Evolutionary conservation across 345 rosid genomes (phyloP), one percentile per base, ranked within the genome.

Genomic region (Lepidium sativum): DNA sequence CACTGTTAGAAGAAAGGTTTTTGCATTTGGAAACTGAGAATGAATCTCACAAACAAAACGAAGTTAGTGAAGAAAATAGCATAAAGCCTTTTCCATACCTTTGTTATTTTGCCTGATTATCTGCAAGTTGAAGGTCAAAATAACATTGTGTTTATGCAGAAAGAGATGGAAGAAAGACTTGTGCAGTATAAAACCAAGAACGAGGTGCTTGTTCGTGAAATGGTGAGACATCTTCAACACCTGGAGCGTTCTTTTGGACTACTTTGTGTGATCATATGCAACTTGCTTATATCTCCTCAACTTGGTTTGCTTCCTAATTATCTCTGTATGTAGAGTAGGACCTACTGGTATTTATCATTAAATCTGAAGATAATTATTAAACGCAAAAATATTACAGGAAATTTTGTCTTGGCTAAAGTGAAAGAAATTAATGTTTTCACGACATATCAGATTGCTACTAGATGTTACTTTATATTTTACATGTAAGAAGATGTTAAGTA

Each of bases 1-100:
- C 49, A 62, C 39, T 35, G 10, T 65, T 75, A 51, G 82, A 76
- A 60, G 79, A 65, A 61, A 69, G 42, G 18, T 41, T 82, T 15
- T 74, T 64, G 20, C 45, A 77, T 52, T 57, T 76, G 43, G 61
- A 6, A 34, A 39, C 53, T 11, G 73, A 68, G 51, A 80, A 79
- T 40, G 75, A 72, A 37, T 52, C 31, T 4, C 54, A 9, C 66
- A 45, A 49, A 31, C 74, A 66, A 45, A 75, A 69, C 53, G 77
- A 80, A 82, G 73, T 45, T 80, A 72, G 29, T 39, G 21, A 12
- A 47, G 31, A 44, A 44, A 23, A 10, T 44, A 41, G 9, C 8
- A 14, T 41, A 14, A 41, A 60, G n/a, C 25, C 9, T 17, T 50
- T 17, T 27, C 8, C 40, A 11, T 38, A 51, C 25, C n/a, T 25